Conservation (phyloP, 2,329 filamentous ascomycete genomes). For the Cladobotryum protrusum region DNA sequence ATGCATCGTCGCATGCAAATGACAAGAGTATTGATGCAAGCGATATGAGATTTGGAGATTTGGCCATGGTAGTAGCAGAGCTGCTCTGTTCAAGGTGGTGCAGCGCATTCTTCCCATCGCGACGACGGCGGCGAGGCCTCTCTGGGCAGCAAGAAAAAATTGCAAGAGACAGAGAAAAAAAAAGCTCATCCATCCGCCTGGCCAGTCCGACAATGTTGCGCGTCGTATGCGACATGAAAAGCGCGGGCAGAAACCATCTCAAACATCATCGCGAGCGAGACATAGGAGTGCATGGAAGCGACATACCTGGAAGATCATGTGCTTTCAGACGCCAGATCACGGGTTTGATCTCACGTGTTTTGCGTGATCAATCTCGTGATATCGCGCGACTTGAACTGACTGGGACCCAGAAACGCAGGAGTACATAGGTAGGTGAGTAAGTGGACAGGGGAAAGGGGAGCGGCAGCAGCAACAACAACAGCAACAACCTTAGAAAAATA, state of each 20-base stretch:
- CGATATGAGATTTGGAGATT: conserved; percentile 2
- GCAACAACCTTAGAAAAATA: conserved; percentile 10
- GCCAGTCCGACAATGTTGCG: background rate
- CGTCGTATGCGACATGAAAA: conserved; percentile 10
- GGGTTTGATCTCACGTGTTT: conserved; percentile 42
- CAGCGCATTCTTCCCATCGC: background rate
- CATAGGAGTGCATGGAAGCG: conserved; percentile 15
- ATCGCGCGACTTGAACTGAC: conserved; percentile 28
- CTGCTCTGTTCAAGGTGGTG: too few relatives aligned
- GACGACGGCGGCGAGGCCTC: conserved; percentile 1
- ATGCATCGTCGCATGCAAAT: background rate
- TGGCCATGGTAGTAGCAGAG: background rate
- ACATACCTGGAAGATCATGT: conserved; percentile 42
- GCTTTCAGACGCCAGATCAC: conserved; percentile 36
- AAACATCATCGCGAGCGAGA: conserved; percentile 13
- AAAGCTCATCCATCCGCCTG: too few relatives aligned
- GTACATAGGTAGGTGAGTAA: conserved; percentile 17
- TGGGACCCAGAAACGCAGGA: conserved; percentile 17
- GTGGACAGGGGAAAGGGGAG: conserved; percentile 10
- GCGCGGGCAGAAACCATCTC: conserved; percentile 10
- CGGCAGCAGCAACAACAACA: conserved; percentile 10
- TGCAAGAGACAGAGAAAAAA: background rate
- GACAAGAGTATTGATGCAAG: background rate
- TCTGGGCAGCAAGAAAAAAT: background rate
- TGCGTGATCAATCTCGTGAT: conserved; percentile 44